phyloP scores from a whole-genome alignment of 1,284 basidiomycete species.

The Ustilago sp. region DNA sequence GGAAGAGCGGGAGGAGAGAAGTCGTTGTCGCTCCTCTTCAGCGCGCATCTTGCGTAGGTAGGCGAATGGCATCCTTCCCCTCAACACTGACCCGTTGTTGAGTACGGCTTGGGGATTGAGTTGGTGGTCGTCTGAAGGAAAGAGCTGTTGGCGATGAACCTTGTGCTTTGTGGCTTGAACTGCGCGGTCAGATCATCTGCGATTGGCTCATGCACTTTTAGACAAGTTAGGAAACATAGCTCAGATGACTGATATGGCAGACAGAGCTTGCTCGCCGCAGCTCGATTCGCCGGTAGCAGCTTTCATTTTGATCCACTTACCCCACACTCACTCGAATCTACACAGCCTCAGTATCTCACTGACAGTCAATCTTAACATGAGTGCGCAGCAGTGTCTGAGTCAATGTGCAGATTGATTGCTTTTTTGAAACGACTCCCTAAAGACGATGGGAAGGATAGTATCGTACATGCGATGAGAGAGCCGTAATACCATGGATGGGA shows the following conservation, averaged over 20 bases:
- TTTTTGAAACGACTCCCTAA: constrained; percentile 44
- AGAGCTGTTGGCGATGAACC: background rate
- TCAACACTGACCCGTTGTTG: background rate
- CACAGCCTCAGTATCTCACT: background rate
- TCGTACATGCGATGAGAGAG: constrained; percentile 34
- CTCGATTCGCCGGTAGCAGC: no score
- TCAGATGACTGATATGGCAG: no score
- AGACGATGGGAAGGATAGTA: constrained; percentile 34
- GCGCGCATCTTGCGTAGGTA: constrained; percentile 23
- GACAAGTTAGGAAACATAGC: background rate
- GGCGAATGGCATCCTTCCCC: constrained; percentile 19
- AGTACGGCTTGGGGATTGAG: background rate
- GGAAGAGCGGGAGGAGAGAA: background rate
- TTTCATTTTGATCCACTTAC: no score
- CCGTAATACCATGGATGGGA: constrained; percentile 39
- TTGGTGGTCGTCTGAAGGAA: background rate
- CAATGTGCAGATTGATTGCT: constrained; percentile 54
- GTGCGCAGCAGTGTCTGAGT: constrained; percentile 10
- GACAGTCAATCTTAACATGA: background rate
- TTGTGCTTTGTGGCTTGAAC: background rate
- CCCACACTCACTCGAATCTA: background rate
- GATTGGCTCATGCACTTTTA: background rate
- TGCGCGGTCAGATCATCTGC: background rate
- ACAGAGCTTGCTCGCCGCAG: background rate
- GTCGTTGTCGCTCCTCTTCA: background rate